These are phyloP conservation scores for Scenedesmus sp. DNA, from an alignment of 163 green algal genomes.

Conservation along the genomic window DNA sequence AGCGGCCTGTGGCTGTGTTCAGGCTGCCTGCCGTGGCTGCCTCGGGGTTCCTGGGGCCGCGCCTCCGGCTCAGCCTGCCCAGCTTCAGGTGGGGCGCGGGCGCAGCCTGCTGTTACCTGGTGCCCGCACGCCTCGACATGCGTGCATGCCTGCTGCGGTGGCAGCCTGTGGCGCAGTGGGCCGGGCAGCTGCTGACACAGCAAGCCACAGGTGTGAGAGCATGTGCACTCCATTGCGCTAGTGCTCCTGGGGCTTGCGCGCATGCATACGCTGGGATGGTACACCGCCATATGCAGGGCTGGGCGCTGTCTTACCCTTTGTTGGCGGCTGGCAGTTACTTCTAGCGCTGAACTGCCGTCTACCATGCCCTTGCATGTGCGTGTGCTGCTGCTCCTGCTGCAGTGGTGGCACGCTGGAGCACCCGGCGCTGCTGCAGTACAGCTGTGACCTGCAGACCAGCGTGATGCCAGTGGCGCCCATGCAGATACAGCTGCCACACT, in stretches of 20 bases:
- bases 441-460: slow-evolving; percentile 78
- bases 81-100: slow-evolving; percentile 83
- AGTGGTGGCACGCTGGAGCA: slow-evolving; percentile 79
- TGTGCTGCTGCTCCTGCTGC: slow-evolving; percentile 29
- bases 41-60: slow-evolving; percentile 62
- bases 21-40: slow-evolving; percentile 61
- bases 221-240: too few species aligned
- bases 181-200: too few species aligned
- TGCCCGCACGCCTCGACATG: too few species aligned
- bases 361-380: not conserved
- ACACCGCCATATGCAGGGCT: too few species aligned
- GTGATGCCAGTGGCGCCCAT: slow-evolving; percentile 68
- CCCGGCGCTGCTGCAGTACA: slow-evolving; percentile 84
- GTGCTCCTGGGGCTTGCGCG: too few species aligned
- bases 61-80: slow-evolving; percentile 84
- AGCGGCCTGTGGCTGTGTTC: slow-evolving; percentile 65
- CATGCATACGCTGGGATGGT: too few species aligned
- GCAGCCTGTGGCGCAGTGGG: not conserved
- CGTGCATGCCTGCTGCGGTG: not conserved
- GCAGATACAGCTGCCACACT: slow-evolving; percentile 50
- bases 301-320: too few species aligned
- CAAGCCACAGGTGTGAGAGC: too few species aligned
- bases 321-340: too few species aligned
- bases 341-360: not conserved
- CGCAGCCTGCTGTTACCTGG: too few species aligned